Conservation (phyloP, 441 rosid species). For the Daphne laureola region DNA sequence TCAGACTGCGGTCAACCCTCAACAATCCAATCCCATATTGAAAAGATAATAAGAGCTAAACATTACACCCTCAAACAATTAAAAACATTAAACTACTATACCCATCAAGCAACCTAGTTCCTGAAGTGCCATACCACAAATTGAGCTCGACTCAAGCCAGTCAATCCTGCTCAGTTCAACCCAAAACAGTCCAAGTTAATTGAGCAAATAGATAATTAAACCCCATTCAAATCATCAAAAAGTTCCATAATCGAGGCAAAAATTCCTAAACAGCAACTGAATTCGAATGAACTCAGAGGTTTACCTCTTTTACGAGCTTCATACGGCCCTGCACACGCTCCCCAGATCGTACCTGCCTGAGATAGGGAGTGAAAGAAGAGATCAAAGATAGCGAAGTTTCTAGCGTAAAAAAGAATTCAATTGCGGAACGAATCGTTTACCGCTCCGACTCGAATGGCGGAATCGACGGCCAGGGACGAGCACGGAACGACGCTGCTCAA, state of each 20-base stretch:
- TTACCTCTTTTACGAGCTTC: slow-evolving; percentile 58
- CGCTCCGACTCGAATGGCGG: slow-evolving; percentile 57
- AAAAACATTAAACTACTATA: not conserved
- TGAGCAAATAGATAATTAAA: too few relatives aligned
- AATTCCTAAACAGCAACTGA: too few relatives aligned
- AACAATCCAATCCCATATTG: not conserved
- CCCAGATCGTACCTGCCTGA: slow-evolving; percentile 80
- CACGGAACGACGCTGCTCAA: slow-evolving; percentile 49
- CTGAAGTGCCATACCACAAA: slow-evolving; percentile 43
- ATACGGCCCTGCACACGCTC: slow-evolving; percentile 51
- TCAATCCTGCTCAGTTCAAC: slow-evolving; percentile 40
- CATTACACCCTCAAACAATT: too few relatives aligned
- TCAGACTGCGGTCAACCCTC: not conserved
- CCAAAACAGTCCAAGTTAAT: not conserved
- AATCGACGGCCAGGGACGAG: slow-evolving; percentile 63
- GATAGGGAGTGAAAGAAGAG: slow-evolving; percentile 5
- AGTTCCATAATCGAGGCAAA: too few relatives aligned
- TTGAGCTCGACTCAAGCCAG: slow-evolving; percentile 49
- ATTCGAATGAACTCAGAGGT: not conserved
- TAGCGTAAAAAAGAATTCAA: not conserved
- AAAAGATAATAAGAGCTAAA: not conserved
- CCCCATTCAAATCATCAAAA: too few relatives aligned
- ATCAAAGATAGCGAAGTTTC: not conserved
- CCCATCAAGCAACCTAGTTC: not conserved
- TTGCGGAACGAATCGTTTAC: slow-evolving; percentile 19